Percentiles rank a stretch among this genome's conserved stretches.
Evolutionary conservation across 2,329 filamentous ascomycete species (phyloP).

Genomic region (Allantophomopsis lycopodina): DNA sequence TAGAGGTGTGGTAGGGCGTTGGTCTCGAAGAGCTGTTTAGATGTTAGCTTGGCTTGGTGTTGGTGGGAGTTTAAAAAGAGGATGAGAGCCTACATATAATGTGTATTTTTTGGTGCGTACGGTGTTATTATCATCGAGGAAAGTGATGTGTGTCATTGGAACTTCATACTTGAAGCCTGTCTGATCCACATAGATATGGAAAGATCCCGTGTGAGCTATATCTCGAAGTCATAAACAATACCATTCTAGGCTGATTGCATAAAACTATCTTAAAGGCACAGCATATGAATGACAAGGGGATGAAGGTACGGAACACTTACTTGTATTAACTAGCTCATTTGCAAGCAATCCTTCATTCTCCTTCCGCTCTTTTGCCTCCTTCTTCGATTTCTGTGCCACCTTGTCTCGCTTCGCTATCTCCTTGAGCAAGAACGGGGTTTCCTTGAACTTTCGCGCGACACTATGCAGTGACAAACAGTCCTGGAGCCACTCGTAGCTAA

Average conservation of each 20-base stretch:
- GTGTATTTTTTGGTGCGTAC: slow-evolving; percentile 39
- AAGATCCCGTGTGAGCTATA: slow-evolving; percentile 29
- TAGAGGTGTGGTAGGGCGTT: slow-evolving; percentile 43
- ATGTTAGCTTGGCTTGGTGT: neutral
- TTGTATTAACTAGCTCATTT: too few species aligned
- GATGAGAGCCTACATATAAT: slow-evolving; percentile 35
- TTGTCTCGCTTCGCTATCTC: too few species aligned
- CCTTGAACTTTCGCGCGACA: too few species aligned
- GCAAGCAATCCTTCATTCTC: too few species aligned
- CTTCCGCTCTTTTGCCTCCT: too few species aligned
- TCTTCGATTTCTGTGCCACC: too few species aligned
- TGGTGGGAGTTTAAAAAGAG: neutral
- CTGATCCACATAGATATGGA: slow-evolving; percentile 49
- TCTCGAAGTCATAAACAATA: too few species aligned
- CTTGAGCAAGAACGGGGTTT: too few species aligned
- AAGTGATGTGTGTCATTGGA: slow-evolving; percentile 38
- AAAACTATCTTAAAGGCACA: too few species aligned
- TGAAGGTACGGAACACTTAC: too few species aligned
- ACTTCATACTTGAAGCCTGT: slow-evolving; percentile 51
- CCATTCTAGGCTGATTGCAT: too few species aligned
- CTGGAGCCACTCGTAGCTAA: neutral
- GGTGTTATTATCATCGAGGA: slow-evolving; percentile 21
- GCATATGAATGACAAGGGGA: too few species aligned
- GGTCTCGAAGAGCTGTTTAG: slow-evolving; percentile 53
- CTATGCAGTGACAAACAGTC: neutral